Conservation (phyloP, 805 yeast species). For the Ogataea ganodermae region DNA sequence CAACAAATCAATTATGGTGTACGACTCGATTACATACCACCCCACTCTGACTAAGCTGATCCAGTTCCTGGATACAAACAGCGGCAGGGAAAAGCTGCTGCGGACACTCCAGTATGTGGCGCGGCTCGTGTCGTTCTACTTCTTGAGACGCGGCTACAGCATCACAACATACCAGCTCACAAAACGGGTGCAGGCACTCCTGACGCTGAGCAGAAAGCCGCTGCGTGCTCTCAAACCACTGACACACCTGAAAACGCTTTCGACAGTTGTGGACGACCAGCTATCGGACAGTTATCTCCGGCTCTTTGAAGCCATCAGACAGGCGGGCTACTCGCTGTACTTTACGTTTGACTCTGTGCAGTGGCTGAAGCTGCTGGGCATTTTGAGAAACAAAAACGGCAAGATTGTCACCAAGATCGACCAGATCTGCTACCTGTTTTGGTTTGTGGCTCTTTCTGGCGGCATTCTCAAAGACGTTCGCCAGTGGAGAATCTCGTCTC, state of each 20-base stretch:
- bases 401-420: constrained; percentile 46
- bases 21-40: constrained; percentile 69
- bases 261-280: constrained; percentile 68
- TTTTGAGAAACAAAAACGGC: constrained; percentile 41
- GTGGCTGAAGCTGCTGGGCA: constrained; percentile 60
- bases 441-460: constrained; percentile 72
- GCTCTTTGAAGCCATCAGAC: constrained; percentile 53
- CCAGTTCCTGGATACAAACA: constrained; percentile 60
- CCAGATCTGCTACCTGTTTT: constrained; percentile 64
- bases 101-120: constrained; percentile 80
- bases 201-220: constrained; percentile 76
- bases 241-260: constrained; percentile 67
- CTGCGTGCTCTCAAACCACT: constrained; percentile 83
- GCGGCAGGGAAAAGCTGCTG: constrained; percentile 79
- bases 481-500: constrained; percentile 45
- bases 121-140: constrained; percentile 67
- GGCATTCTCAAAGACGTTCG: constrained; percentile 63
- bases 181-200: constrained; percentile 58
- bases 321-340: constrained; percentile 63
- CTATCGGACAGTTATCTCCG: constrained; percentile 60
- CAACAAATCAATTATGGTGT: constrained; percentile 49
- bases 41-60: constrained; percentile 66
- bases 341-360: constrained; percentile 63
- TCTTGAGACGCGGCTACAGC: constrained; percentile 54
- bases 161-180: constrained; percentile 48